Base-by-base conservation (phyloP, 2,329 filamentous ascomycete genomes). In the Myriosclerotinia curreyana region DNA sequence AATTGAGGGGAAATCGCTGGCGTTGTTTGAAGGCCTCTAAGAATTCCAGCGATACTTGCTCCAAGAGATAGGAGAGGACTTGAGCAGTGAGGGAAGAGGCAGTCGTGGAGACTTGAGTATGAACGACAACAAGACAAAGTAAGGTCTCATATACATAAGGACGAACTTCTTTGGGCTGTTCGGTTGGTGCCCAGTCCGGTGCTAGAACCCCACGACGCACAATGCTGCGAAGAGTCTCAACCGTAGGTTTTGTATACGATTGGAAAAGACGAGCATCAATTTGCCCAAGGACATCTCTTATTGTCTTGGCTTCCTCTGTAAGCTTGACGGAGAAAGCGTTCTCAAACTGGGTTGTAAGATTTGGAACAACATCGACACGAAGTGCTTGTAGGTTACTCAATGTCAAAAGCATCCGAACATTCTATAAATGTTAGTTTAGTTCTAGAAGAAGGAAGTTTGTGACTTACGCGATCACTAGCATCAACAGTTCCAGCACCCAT, bases 321-420 rank as follows among this genome's bases (percentile, higher is more conserved):
- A 99, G 83, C 74, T 96, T 96, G 67, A 98, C 91, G 1, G 91
- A 92, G 77, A 99, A 99, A 63, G 91, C 86, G 58, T 91, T 92
- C 75, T 99, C 95, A 73, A 98, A 99, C 73, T 95, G 90, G 5
- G 89, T 85, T 74, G 96, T 91, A n/a, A 99, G 83, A 70, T 88
- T 87, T 0, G 94, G 94, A 1, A 98, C 90, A 40, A 94, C 85
- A 67, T 95, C 87, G 31, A 86, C 83, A 65, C 92, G 89, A 46
- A 99, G 85, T 31, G 89, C 84, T 73, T 94, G 89, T 66, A 99
- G 86, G 75, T 99, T 99, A 74, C 91, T 95, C 34, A 99, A 82
- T 0, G 95, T 99, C 60, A 99, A 81, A 50, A 99, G 88, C 83
- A 97, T 94, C 68, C 95, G 91, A 58, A 96, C 87, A 70, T 94